Base-by-base conservation (phyloP, 768 basidiomycete species). In the Hygrophoropsis aurantiaca region DNA sequence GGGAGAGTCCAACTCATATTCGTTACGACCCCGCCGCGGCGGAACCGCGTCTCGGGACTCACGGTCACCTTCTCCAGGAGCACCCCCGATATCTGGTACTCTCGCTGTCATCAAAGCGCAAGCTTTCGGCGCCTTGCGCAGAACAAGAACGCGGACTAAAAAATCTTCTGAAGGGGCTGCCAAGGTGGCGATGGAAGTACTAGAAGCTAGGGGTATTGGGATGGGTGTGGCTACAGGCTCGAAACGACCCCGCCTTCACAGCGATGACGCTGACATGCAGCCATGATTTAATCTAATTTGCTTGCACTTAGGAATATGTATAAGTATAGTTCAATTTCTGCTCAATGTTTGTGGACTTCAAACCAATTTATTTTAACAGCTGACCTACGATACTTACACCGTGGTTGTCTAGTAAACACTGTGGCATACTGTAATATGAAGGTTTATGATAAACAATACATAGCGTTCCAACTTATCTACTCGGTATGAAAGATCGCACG, bases 41-140 rank as follows among this genome's bases (percentile, higher is more conserved):
- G 65, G 69, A 44, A 68, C 72, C 44, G 66, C 71, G 21, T 69
- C 79, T 27, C 75, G 73, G 57, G 68, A 71, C 54, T 71, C 71
- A 21, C 68, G 71, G 30, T 78, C 77, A 30, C 77, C 72, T 40
- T 77, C 78, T 40, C 75, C 77, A 15, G 62, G 64, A 34, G 62
- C 62, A 44, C 70, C 75, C 49, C 72, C 72, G 21, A 73, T 90
- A 60, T 89, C 85, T 41, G 85, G 87, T 20, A 92, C 90, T 24
- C 79, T 93, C 39, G 90, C 90, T 44, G 89, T 92, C 47, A 90
- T 93, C 70, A 93, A 92, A 70, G 90, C 90, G 35, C 89, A 92
- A 62, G 85, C 90, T 32, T 93, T 92, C 62, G 90, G 90, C 25
- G 87, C 87, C 16, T 72, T 90, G 53, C 84, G 90, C 42, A 77